Conservation (phyloP, 371 early-diverging fungal genomes). For the Synchytrium microbalum region DNA sequence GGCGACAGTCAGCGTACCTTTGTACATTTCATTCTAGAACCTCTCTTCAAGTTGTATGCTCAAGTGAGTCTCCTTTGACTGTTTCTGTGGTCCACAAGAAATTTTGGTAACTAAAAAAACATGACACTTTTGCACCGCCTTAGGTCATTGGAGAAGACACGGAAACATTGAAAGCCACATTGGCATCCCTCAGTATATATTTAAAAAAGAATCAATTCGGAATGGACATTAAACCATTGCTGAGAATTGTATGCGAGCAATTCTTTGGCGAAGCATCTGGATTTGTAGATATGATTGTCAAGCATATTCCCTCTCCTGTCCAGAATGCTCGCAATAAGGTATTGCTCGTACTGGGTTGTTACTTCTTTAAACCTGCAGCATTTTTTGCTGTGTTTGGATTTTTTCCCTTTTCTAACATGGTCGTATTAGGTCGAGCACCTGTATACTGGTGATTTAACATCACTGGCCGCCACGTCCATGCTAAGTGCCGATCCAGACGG, state of each 20-base stretch:
- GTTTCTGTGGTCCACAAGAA: background rate
- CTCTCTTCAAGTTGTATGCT: constrained; percentile 88
- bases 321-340: constrained; percentile 55
- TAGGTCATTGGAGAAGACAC: constrained; percentile 56
- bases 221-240: constrained; percentile 73
- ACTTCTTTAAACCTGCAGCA: constrained; percentile 7
- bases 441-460: constrained; percentile 71
- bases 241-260: constrained; percentile 69
- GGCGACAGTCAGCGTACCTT: constrained; percentile 70
- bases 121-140: background rate
- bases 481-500: constrained; percentile 77
- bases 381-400: no score
- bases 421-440: constrained; percentile 47
- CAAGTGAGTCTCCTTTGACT: constrained; percentile 45
- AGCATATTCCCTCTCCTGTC: constrained; percentile 72
- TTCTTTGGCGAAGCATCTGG: constrained; percentile 88
- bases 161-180: constrained; percentile 55
- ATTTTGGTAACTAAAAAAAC: background rate
- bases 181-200: constrained; percentile 70
- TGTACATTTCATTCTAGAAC: constrained; percentile 94
- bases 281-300: constrained; percentile 82
- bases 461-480: constrained; percentile 62
- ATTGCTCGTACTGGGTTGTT: background rate
- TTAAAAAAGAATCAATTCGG: constrained; percentile 69
- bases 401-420: background rate